A percentile compares a stretch with the other conserved stretches of the same genome.
Conservation (phyloP, 805 yeast genomes). For the Jamesozyma piceae region DNA sequence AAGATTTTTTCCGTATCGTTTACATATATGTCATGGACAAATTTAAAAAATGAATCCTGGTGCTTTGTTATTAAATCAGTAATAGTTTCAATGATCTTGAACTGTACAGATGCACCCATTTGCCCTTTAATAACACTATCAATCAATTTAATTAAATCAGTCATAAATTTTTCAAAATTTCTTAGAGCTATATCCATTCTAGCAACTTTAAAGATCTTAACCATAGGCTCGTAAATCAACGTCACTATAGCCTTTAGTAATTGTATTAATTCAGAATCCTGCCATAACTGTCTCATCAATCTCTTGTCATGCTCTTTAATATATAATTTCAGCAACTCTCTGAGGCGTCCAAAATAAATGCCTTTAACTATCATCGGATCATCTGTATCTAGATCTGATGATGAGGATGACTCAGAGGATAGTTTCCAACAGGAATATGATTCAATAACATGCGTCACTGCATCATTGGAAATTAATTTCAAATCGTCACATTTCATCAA, state of each 20-base stretch:
- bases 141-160: slow-evolving; percentile 52
- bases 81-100: slow-evolving; percentile 45
- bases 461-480: slow-evolving; percentile 14
- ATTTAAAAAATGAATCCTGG: slow-evolving; percentile 60
- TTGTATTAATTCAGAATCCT: slow-evolving; percentile 71
- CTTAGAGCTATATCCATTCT: slow-evolving; percentile 56
- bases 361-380: slow-evolving; percentile 18
- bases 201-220: slow-evolving; percentile 57
- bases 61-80: slow-evolving; percentile 60
- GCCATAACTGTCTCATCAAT: slow-evolving; percentile 68
- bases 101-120: slow-evolving; percentile 47
- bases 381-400: slow-evolving; percentile 6
- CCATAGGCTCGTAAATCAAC: slow-evolving; percentile 65
- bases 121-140: slow-evolving; percentile 40
- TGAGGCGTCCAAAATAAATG: slow-evolving; percentile 43
- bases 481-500: slow-evolving; percentile 19
- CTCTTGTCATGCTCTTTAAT: slow-evolving; percentile 69
- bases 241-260: slow-evolving; percentile 65
- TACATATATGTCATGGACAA: slow-evolving; percentile 73
- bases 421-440: slow-evolving; percentile 25
- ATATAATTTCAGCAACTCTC: slow-evolving; percentile 52
- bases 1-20: slow-evolving; percentile 68
- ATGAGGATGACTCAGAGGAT: not conserved
- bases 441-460: slow-evolving; percentile 23
- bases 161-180: slow-evolving; percentile 55